These are phyloP conservation scores for Colletotrichum tanaceti DNA, from an alignment of 2,329 filamentous ascomycete species.

Conservation along the genomic window DNA sequence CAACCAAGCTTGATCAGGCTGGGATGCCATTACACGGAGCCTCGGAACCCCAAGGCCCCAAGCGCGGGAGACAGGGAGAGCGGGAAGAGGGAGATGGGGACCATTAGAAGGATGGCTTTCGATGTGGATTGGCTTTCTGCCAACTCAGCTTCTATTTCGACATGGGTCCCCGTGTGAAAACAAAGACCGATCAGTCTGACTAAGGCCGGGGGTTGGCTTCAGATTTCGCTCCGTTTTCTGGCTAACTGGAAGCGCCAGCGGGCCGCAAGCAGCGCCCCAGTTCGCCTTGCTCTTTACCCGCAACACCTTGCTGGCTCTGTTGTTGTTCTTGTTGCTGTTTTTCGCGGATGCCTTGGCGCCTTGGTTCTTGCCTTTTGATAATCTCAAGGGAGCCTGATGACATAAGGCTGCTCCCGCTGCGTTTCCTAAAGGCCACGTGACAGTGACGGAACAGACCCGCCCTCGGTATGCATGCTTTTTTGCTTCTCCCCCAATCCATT, in stretches of 20 bases:
- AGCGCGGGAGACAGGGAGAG: slow-evolving; percentile 37
- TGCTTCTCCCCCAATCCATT: too few relatives aligned
- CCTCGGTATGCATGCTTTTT: neutral
- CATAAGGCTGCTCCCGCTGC: too few relatives aligned
- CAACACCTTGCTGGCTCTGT: too few relatives aligned
- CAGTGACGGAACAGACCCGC: neutral
- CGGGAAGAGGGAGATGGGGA: slow-evolving; percentile 33
- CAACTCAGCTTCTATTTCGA: slow-evolving; percentile 35
- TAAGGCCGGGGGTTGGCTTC: slow-evolving; percentile 7
- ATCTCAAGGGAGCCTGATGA: neutral
- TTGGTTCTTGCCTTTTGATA: neutral
- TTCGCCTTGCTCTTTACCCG: slow-evolving; percentile 20
- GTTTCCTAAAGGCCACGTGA: slow-evolving; percentile 4
- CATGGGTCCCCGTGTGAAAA: slow-evolving; percentile 30
- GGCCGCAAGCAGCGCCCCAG: slow-evolving; percentile 35
- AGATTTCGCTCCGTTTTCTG: slow-evolving; percentile 31
- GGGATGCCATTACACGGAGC: slow-evolving; percentile 20
- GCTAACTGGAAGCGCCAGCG: slow-evolving; percentile 34
- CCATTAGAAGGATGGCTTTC: slow-evolving; percentile 9
- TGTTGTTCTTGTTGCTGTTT: neutral
- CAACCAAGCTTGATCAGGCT: neutral
- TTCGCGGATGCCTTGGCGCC: slow-evolving; percentile 14
- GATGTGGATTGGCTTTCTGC: slow-evolving; percentile 25
- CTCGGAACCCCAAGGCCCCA: slow-evolving; percentile 23
- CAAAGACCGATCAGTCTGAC: slow-evolving; percentile 30